phyloP scores from a whole-genome alignment of 495 filamentous ascomycete genomes.

The Delitschia confertaspora region DNA sequence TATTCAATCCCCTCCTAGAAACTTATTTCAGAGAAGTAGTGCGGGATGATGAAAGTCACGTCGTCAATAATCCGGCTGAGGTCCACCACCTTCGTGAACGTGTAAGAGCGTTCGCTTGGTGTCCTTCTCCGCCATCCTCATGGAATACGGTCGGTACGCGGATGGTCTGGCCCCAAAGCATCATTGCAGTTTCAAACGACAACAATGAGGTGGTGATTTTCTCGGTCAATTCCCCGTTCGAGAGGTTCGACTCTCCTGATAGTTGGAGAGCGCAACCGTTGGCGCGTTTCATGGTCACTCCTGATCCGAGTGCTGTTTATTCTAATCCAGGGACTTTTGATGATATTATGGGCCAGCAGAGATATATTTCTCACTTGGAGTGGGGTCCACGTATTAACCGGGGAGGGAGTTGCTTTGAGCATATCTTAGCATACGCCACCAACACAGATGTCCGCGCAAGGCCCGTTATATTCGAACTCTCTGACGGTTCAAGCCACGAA shows the following conservation, averaged over 20 bases:
- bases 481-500: neutral
- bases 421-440: slow-evolving; percentile 35
- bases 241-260: slow-evolving; percentile 10
- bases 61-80: neutral
- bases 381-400: slow-evolving; percentile 34
- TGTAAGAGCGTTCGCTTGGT: slow-evolving; percentile 31
- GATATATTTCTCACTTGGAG: slow-evolving; percentile 29
- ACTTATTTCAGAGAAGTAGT: slow-evolving; percentile 11
- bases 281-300: slow-evolving; percentile 7
- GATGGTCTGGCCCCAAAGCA: slow-evolving; percentile 27
- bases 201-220: slow-evolving; percentile 37
- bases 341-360: slow-evolving; percentile 29
- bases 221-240: slow-evolving; percentile 27
- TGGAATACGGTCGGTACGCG: slow-evolving; percentile 6
- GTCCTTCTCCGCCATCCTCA: slow-evolving; percentile 4
- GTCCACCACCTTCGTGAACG: slow-evolving; percentile 20
- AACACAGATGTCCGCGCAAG: slow-evolving; percentile 17
- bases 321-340: slow-evolving; percentile 12
- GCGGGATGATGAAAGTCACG: slow-evolving; percentile 2
- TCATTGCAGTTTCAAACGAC: slow-evolving; percentile 40
- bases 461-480: neutral
- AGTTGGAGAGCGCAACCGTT: slow-evolving; percentile 17
- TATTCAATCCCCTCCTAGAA: slow-evolving; percentile 28
- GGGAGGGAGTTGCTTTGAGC: slow-evolving; percentile 25
- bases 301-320: neutral